phyloP scores from a whole-genome alignment of 345 rosid genomes.

The Heritiera littoralis region DNA sequence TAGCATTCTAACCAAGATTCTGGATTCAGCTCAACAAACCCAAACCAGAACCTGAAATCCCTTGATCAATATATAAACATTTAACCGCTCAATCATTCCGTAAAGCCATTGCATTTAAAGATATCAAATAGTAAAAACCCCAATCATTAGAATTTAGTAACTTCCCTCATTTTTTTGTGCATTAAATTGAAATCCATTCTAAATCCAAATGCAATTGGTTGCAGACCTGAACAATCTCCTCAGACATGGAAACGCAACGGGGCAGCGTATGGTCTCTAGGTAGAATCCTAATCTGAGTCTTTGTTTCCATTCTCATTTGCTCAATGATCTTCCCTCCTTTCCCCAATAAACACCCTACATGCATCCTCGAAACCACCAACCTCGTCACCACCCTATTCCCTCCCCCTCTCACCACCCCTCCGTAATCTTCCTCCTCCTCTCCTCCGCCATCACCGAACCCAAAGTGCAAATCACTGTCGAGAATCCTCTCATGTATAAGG shows the following conservation, averaged over 20 bases:
- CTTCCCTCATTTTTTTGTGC: background rate
- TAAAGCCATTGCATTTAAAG: slow-evolving; percentile 15
- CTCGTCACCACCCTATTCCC: slow-evolving; percentile 74
- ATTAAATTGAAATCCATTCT: slow-evolving; percentile 14
- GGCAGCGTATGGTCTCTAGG: slow-evolving; percentile 90
- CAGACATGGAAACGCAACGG: slow-evolving; percentile 77
- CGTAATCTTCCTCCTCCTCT: slow-evolving; percentile 60
- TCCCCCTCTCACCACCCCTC: slow-evolving; percentile 47
- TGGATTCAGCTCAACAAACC: slow-evolving; percentile 12
- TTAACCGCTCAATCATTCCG: slow-evolving; percentile 12
- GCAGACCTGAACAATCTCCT: slow-evolving; percentile 97
- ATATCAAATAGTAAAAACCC: slow-evolving; percentile 6
- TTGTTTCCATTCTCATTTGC: slow-evolving; percentile 98
- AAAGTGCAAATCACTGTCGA: slow-evolving; percentile 69
- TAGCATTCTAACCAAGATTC: slow-evolving; percentile 1
- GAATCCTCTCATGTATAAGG: slow-evolving; percentile 81
- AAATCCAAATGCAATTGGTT: slow-evolving; percentile 15
- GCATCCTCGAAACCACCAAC: slow-evolving; percentile 87
- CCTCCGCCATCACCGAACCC: slow-evolving; percentile 44
- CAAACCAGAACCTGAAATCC: background rate
- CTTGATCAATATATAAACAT: background rate
- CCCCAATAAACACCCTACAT: slow-evolving; percentile 96
- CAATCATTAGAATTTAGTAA: slow-evolving; percentile 8
- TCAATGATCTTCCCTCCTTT: slow-evolving; percentile 98
- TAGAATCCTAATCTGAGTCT: slow-evolving; percentile 97